Evolutionary conservation across 1,139 yeast genomes (phyloP).

Genomic region (Sugiyamaella sp.): DNA sequence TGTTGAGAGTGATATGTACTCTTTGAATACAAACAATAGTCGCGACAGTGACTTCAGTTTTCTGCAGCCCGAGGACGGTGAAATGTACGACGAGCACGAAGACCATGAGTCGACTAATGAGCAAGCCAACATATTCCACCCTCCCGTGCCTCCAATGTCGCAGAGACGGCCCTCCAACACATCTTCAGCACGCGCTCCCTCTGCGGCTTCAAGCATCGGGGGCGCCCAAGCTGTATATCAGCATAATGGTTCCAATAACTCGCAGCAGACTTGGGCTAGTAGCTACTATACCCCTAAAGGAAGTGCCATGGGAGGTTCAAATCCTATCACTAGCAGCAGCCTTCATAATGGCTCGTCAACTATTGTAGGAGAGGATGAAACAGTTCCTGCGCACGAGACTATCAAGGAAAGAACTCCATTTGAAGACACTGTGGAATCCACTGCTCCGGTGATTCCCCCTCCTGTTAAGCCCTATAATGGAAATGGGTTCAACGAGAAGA

Average conservation of each 20-base stretch:
- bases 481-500: background rate
- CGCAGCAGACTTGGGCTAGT: constrained; percentile 18
- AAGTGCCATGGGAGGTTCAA: background rate
- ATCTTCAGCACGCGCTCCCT: constrained; percentile 1
- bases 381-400: constrained; percentile 1
- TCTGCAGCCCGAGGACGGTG: constrained; percentile 23
- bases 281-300: constrained; percentile 4
- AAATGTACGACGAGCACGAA: constrained; percentile 19
- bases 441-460: constrained; percentile 5
- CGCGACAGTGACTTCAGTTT: constrained; percentile 28
- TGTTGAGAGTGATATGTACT: constrained; percentile 26
- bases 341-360: constrained; percentile 16
- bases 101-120: constrained; percentile 17
- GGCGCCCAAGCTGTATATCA: constrained; percentile 12
- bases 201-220: constrained; percentile 2
- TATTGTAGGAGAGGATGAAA: constrained; percentile 13
- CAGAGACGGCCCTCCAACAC: constrained; percentile 5
- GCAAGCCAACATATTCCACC: constrained; percentile 10
- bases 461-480: constrained; percentile 14
- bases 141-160: constrained; percentile 13
- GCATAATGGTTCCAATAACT: constrained; percentile 6
- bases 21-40: constrained; percentile 18
- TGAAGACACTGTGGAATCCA: background rate
- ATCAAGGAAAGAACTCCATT: constrained; percentile 1
- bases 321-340: constrained; percentile 1